Percentiles rank a stretch among this genome's conserved stretches.
Evolutionary conservation across 306 rosid genomes (phyloP).

Genomic region (Vigna unguiculata): DNA sequence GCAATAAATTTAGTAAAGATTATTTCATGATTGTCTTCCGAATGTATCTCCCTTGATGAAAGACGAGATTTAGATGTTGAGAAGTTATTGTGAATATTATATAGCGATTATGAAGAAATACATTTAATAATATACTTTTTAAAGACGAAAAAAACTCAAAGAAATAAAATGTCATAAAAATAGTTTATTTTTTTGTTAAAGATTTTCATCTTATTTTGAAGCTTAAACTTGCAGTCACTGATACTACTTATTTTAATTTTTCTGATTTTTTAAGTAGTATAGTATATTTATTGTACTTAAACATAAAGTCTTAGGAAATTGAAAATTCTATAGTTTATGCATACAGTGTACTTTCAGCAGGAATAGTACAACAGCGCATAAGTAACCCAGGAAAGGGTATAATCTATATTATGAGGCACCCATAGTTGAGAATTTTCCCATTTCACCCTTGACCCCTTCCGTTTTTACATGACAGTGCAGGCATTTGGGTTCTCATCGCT

Average conservation of each 20-base stretch:
- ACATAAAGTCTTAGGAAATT: slow-evolving; percentile 44
- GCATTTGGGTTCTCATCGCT: slow-evolving; percentile 93
- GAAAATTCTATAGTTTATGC: slow-evolving; percentile 37
- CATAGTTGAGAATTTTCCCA: slow-evolving; percentile 32
- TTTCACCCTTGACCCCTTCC: not conserved
- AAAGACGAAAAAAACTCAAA: no score
- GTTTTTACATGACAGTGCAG: slow-evolving; percentile 59
- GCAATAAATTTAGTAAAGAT: no score
- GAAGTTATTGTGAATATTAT: no score
- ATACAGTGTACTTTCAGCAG: slow-evolving; percentile 43
- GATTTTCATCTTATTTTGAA: no score
- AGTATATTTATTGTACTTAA: slow-evolving; percentile 3
- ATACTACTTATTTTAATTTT: not conserved
- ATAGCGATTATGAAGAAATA: no score
- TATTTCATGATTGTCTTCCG: no score
- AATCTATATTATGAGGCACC: not conserved
- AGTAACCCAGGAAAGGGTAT: slow-evolving; percentile 38
- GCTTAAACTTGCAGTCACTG: no score
- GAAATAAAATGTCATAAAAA: no score
- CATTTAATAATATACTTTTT: no score
- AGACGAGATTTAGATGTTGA: no score
- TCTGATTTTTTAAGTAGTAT: not conserved
- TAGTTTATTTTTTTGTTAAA: no score
- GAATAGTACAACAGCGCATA: slow-evolving; percentile 32
- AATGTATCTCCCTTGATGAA: no score